Evolutionary conservation across 805 yeast species (phyloP), one percentile per base, ranked within the genome.

Genomic region (Candida silvatica): DNA sequence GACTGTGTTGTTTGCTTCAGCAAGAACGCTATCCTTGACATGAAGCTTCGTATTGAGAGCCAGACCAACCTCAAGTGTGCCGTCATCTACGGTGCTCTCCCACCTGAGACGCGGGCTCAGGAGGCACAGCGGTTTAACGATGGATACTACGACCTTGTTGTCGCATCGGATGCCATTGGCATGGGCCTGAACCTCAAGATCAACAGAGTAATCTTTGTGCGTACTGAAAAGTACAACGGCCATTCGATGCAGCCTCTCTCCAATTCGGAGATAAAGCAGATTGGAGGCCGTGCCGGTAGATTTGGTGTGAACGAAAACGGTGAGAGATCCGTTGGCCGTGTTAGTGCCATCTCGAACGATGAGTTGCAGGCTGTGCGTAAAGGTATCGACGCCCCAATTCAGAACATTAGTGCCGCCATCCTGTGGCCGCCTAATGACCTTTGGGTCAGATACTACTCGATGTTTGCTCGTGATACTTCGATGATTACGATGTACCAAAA

Each of bases 161-260:
- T 92, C 5, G 97, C 98, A 1, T 83, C 95, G 2, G 97, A 92
- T 61, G 98, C 98, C 0, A 77, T 92, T 42, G 98, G 98, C 2
- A 90, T 92, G 97, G 98, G 98, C 0, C 66, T 92, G 36, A 92
- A 92, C 51, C 64, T 92, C 48, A 79, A 83, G 18, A 88, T 92
- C 44, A 74, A 77, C 39, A 63, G 97, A 40, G 71, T 92, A 4
- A 69, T 92, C 1, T 88, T 92, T 51, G 73, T 81, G 14, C 67
- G 79, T 1, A 61, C 71, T 19, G 53, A 54, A 32, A 92, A 92
- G 56, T 88, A 71, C 46, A 74, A 86, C 51, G 97, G 97, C 5
- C 51, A 48, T 11, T 58, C 54, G 12, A 58, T 64, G 39, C 57
- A 56, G 6, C 52, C 52, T 1, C 54, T 92, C 20, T 63, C 81